Evolutionary conservation across 495 filamentous ascomycete species (phyloP), one percentile per base, ranked within the genome.

Genomic region (Penicilliopsis zonata): DNA sequence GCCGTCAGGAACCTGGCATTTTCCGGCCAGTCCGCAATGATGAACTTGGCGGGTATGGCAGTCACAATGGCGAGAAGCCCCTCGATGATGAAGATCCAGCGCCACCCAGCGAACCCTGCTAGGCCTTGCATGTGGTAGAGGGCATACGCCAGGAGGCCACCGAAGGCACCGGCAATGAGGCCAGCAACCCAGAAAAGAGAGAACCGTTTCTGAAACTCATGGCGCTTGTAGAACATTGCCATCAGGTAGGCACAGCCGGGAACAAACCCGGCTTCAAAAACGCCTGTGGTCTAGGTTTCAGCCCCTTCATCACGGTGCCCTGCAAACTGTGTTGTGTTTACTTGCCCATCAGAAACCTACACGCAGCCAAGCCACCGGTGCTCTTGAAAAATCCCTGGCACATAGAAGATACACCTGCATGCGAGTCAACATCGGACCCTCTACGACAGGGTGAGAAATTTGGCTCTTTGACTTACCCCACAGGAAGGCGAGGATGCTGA

Each of bases 51-150:
- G 10, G 50, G 28, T 12, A 59, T 18, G 4, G 63, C 55, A 1
- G 72, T 40, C 4, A 51, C 55, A 31, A 62, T 54, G 6, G 70
- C 72, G 31, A 74, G 61, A 10, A 67, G 24, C 1, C 68, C 68
- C 36, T 75, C 72, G 18, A 75, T 57, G 20, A 56, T 49, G 48
- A 75, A 74, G 31, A 75, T 69, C 55, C 67, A 70, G 33, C 67
- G 55, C 68, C 65, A 72, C 3, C 57, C 61, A 37, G 60, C 46
- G 28, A 72, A 54, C 4, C 38, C 50, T 13, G 44, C 41, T 9
- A 57, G 30, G 0, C 53, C 59, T n/a, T 56, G 49, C 22, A 80
- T 69, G n/a, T 62, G 49, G 5, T 57, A 52, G 19, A 74, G 57
- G 9, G 59, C 69, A 34, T 65, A 68, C 0, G 74, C 69, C 5